phyloP scores from a whole-genome alignment of 2,329 filamentous ascomycete species.

The Grosmannia penicillata region DNA sequence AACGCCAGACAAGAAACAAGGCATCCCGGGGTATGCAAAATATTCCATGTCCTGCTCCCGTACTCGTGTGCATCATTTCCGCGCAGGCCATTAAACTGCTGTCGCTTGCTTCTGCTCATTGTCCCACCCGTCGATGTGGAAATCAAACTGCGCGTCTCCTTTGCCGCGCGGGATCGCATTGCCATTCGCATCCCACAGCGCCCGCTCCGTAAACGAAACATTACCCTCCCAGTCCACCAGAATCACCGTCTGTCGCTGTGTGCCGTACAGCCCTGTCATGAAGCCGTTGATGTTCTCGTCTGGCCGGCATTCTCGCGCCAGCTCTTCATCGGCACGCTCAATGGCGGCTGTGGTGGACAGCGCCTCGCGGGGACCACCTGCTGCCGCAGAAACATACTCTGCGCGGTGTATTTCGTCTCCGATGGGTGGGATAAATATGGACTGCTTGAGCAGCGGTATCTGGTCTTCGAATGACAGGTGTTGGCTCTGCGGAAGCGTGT shows the following conservation, averaged over 20 bases:
- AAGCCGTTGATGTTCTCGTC: slow-evolving; percentile 24
- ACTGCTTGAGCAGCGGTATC: slow-evolving; percentile 37
- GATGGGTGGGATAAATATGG: slow-evolving; percentile 46
- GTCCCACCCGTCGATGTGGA: slow-evolving; percentile 40
- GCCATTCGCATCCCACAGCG: slow-evolving; percentile 44
- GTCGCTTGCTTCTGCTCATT: slow-evolving; percentile 9
- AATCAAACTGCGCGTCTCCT: slow-evolving; percentile 40
- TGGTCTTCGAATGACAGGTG: slow-evolving; percentile 36
- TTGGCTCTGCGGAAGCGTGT: slow-evolving; percentile 33
- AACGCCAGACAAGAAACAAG: no score
- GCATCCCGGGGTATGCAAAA: no score
- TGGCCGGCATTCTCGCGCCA: slow-evolving; percentile 20
- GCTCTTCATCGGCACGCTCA: slow-evolving; percentile 20
- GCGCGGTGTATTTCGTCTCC: slow-evolving; percentile 25
- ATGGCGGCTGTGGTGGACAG: slow-evolving; percentile 20
- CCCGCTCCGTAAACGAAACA: slow-evolving; percentile 42
- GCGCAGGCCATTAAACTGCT: no score
- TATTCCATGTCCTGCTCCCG: no score
- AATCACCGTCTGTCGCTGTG: slow-evolving; percentile 48
- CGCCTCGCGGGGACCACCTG: slow-evolving; percentile 17
- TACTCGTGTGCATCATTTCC: no score
- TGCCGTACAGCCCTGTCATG: slow-evolving; percentile 47
- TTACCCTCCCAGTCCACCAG: slow-evolving; percentile 49
- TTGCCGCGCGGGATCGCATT: slow-evolving; percentile 36
- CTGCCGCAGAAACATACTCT: slow-evolving; percentile 7